Evolutionary conservation across 1,284 basidiomycete genomes (phyloP).

Genomic region (Leccinum solheimii): DNA sequence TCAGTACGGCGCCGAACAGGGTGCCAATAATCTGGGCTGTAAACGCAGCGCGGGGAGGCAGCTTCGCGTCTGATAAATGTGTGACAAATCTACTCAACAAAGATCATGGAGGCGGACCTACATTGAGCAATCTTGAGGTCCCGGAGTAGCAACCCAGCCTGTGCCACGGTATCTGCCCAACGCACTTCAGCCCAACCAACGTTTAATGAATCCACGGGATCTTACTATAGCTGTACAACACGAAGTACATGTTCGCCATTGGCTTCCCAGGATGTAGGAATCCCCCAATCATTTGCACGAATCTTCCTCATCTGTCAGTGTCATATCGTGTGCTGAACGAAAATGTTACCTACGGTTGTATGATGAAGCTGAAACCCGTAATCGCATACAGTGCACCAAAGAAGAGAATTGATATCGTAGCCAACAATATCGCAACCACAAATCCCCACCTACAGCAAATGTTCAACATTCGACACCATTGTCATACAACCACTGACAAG

Average conservation of each 20-base stretch:
- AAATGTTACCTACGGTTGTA: slow-evolving; percentile 31
- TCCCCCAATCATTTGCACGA: slow-evolving; percentile 61
- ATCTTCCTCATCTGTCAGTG: slow-evolving; percentile 13
- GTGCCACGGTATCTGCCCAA: slow-evolving; percentile 41
- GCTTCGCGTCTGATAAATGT: slow-evolving; percentile 47
- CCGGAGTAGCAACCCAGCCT: slow-evolving; percentile 48
- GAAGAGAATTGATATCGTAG: slow-evolving; percentile 47
- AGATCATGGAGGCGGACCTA: slow-evolving; percentile 10
- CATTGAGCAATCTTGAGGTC: slow-evolving; percentile 64
- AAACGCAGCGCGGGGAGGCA: slow-evolving; percentile 65
- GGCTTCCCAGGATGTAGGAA: slow-evolving; percentile 63
- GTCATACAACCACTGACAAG: not conserved
- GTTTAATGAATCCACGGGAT: not conserved
- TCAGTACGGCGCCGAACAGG: slow-evolving; percentile 47
- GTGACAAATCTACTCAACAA: slow-evolving; percentile 1
- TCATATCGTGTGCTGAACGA: slow-evolving; percentile 38
- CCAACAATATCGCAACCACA: slow-evolving; percentile 42
- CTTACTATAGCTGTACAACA: slow-evolving; percentile 52
- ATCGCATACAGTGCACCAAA: slow-evolving; percentile 52
- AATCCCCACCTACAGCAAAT: slow-evolving; percentile 33
- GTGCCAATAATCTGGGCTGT: slow-evolving; percentile 58
- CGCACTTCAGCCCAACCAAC: not conserved
- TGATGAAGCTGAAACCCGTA: slow-evolving; percentile 47
- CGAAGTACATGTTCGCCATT: slow-evolving; percentile 57
- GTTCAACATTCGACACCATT: not conserved